These are phyloP conservation scores for Dendrobium officinale DNA, from an alignment of 106 monocot species.

Conservation along the genomic window DNA sequence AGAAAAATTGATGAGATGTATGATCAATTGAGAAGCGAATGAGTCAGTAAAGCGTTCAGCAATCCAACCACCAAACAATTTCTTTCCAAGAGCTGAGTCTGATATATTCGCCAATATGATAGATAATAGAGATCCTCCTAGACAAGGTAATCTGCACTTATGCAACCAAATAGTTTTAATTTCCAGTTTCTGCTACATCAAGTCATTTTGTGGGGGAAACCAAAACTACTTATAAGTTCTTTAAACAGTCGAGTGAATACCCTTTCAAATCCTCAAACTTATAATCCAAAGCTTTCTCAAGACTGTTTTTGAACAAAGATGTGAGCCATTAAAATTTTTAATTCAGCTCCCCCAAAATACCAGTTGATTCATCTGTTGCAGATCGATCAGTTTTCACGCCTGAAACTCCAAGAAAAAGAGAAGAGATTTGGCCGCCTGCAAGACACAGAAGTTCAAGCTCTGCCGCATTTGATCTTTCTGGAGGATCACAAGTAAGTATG, in stretches of 20 bases:
- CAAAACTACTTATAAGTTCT: background rate
- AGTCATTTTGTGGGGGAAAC: background rate
- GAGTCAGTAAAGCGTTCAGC: slow-evolving; percentile 77
- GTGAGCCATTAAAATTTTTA: slow-evolving; percentile 11
- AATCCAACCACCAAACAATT: slow-evolving; percentile 71
- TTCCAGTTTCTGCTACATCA: background rate
- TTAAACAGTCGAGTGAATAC: background rate
- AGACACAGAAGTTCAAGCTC: slow-evolving; percentile 35
- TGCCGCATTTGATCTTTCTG: slow-evolving; percentile 53
- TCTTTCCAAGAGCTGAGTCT: slow-evolving; percentile 58
- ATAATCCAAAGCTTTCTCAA: too few relatives aligned
- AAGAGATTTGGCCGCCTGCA: slow-evolving; percentile 57
- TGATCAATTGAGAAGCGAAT: slow-evolving; percentile 85
- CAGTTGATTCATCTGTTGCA: slow-evolving; percentile 63
- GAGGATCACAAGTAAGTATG: slow-evolving; percentile 50
- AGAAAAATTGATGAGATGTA: slow-evolving; percentile 99
- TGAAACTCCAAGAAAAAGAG: slow-evolving; percentile 91
- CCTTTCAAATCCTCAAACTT: background rate
- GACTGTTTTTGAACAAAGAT: background rate
- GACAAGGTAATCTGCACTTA: slow-evolving; percentile 48
- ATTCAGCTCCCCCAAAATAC: slow-evolving; percentile 26
- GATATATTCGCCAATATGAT: slow-evolving; percentile 63
- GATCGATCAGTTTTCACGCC: slow-evolving; percentile 75
- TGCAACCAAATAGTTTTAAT: background rate
- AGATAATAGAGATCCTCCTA: slow-evolving; percentile 39